Conservation (phyloP, 495 filamentous ascomycete genomes). For the Hypoxylon lenormandii region DNA sequence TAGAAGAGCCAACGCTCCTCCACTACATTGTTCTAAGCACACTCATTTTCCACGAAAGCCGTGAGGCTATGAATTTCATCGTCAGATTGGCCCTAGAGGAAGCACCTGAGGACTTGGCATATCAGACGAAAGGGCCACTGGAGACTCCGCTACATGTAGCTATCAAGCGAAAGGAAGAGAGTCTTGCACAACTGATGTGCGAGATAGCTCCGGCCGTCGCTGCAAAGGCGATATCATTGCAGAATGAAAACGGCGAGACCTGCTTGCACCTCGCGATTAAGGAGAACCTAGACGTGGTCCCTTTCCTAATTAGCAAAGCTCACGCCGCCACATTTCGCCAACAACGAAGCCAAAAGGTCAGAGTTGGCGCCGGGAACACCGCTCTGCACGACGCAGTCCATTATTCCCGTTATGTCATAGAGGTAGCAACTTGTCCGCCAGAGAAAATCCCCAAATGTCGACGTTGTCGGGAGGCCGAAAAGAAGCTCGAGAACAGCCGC, state of each 20-base stretch:
- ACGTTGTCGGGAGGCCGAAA: constrained; percentile 21
- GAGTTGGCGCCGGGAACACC: constrained; percentile 20
- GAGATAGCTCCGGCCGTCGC: constrained; percentile 19
- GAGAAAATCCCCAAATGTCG: constrained; percentile 21
- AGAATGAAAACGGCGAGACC: constrained; percentile 29
- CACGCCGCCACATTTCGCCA: constrained; percentile 15
- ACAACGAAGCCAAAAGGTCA: constrained; percentile 22
- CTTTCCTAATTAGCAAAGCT: constrained; percentile 19
- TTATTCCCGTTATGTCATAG: constrained; percentile 20
- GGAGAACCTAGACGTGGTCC: constrained; percentile 20
- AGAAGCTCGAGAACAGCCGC: constrained; percentile 14
- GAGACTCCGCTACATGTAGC: constrained; percentile 28
- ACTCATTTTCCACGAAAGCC: constrained; percentile 22
- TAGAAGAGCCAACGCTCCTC: constrained; percentile 24
- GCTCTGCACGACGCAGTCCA: constrained; percentile 26
- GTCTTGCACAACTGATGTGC: constrained; percentile 26
- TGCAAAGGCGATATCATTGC: constrained; percentile 28
- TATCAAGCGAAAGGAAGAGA: constrained; percentile 26
- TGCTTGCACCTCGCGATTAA: constrained; percentile 28
- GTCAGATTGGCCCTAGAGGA: constrained; percentile 21
- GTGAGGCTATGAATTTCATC: constrained; percentile 26
- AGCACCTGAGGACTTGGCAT: constrained; percentile 14
- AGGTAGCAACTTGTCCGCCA: constrained; percentile 17
- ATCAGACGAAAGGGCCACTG: constrained; percentile 21
- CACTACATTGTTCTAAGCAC: constrained; percentile 24